A percentile compares a stretch with the other conserved stretches of the same genome.
Conservation (phyloP, 75 land plant genomes). For the Chamaecyparis obtusa region DNA sequence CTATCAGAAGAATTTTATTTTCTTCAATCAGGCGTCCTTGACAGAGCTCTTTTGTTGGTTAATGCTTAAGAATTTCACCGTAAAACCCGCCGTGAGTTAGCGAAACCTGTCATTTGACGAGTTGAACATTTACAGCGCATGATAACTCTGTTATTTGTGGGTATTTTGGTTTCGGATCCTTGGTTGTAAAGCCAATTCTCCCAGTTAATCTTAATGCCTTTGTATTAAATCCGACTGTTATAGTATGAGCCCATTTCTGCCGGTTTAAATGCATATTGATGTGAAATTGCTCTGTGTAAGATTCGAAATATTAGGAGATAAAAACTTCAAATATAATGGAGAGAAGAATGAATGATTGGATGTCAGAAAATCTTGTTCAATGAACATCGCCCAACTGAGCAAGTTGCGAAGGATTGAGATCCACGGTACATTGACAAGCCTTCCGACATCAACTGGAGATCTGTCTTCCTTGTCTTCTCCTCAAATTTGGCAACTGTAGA, state of each 20-base stretch:
- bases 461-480: too few species aligned
- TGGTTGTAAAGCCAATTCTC: conserved; percentile 74
- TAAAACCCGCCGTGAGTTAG: background rate
- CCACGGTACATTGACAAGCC: too few species aligned
- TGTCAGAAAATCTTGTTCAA: background rate
- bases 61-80: too few species aligned
- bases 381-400: too few species aligned
- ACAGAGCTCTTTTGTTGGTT: too few species aligned
- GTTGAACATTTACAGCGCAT: background rate
- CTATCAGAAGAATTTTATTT: too few species aligned
- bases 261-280: background rate
- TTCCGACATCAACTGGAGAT: too few species aligned
- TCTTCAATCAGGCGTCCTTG: too few species aligned
- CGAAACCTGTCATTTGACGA: background rate
- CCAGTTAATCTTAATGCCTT: background rate
- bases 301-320: background rate
- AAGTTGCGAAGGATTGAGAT: too few species aligned
- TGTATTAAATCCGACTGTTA: background rate
- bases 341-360: background rate
- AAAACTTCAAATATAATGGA: background rate
- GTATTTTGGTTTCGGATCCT: conserved; percentile 74
- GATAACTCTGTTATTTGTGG: conserved; percentile 32
- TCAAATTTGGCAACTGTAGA: too few species aligned
- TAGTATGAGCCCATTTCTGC: background rate
- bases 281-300: background rate